Conservation (phyloP, 1,284 basidiomycete species). For the Sanguinoderma infundibulare region DNA sequence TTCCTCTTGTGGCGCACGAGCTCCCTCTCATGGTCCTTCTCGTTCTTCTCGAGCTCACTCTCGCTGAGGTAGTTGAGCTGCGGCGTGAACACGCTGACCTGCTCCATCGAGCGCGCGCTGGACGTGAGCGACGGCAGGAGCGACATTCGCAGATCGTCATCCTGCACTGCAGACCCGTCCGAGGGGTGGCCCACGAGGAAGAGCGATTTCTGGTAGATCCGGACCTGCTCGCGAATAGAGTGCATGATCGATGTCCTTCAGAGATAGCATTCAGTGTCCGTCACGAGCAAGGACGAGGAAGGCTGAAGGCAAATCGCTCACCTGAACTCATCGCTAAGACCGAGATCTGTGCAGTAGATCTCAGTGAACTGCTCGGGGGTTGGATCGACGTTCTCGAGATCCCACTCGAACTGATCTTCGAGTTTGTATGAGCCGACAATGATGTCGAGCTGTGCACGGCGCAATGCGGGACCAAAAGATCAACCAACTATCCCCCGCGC, state of each 20-base stretch:
- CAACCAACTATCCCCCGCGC: conserved; percentile 14
- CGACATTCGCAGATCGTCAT: conserved; percentile 91
- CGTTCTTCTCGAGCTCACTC: conserved; percentile 86
- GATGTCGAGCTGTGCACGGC: conserved; percentile 82
- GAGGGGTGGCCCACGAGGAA: conserved; percentile 90
- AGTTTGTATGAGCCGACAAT: conserved; percentile 95
- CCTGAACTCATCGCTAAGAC: conserved; percentile 92
- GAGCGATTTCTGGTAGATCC: conserved; percentile 90
- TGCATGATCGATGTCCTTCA: conserved; percentile 92
- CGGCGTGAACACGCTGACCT: conserved; percentile 85
- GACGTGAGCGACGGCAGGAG: conserved; percentile 84
- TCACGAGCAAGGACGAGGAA: conserved; percentile 7
- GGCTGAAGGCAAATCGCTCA: conserved; percentile 49
- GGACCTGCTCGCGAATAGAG: conserved; percentile 94
- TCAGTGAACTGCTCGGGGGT: conserved; percentile 95
- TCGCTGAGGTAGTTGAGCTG: conserved; percentile 88
- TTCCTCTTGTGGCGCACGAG: conserved; percentile 84
- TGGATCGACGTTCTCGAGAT: conserved; percentile 79
- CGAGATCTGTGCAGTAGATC: conserved; percentile 86
- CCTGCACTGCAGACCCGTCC: conserved; percentile 79
- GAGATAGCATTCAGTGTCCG: background rate
- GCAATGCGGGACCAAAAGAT: conserved; percentile 12
- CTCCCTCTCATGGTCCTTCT: conserved; percentile 94
- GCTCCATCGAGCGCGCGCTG: conserved; percentile 73
- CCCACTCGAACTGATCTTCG: conserved; percentile 99